phyloP scores from a whole-genome alignment of 352 stramenopile genomes.

The Globisporangium splendens region DNA sequence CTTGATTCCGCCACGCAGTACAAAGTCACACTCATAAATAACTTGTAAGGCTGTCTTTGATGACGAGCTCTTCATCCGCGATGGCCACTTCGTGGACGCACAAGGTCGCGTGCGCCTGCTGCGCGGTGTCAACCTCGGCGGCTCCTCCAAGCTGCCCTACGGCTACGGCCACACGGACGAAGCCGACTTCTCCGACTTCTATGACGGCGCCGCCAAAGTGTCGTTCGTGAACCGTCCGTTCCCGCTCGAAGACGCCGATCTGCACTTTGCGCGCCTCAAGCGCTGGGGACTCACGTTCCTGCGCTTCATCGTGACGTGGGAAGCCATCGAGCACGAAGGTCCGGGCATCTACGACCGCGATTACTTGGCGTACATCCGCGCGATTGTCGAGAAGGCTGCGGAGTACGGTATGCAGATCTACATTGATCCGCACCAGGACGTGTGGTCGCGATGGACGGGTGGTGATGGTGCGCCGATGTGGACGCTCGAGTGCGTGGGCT shows the following conservation, averaged over 20 bases:
- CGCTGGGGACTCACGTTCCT: constrained; percentile 85
- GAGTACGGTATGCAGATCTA: constrained; percentile 80
- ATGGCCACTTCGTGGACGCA: constrained; percentile 82
- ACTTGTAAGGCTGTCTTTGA: too few relatives aligned
- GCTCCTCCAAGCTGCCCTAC: constrained; percentile 82
- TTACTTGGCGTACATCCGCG: constrained; percentile 80
- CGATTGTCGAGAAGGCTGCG: constrained; percentile 51
- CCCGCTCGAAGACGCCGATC: constrained; percentile 69
- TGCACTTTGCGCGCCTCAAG: constrained; percentile 74
- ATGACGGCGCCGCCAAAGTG: constrained; percentile 61
- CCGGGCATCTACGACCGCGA: constrained; percentile 79
- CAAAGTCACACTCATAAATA: too few relatives aligned
- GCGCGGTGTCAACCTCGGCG: constrained; percentile 86
- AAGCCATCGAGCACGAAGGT: constrained; percentile 86
- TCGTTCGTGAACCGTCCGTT: constrained; percentile 86
- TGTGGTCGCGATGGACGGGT: constrained; percentile 87
- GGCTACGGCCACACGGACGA: constrained; percentile 52
- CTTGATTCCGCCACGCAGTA: too few relatives aligned
- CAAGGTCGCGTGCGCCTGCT: constrained; percentile 73
- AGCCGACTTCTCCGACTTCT: constrained; percentile 10
- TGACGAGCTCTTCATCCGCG: constrained; percentile 21
- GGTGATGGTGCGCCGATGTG: constrained; percentile 88
- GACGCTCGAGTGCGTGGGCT: constrained; percentile 79
- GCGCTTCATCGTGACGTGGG: constrained; percentile 87
- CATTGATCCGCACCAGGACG: constrained; percentile 91